Evolutionary conservation across 768 basidiomycete species (phyloP).

Genomic region (Trametes punicea): DNA sequence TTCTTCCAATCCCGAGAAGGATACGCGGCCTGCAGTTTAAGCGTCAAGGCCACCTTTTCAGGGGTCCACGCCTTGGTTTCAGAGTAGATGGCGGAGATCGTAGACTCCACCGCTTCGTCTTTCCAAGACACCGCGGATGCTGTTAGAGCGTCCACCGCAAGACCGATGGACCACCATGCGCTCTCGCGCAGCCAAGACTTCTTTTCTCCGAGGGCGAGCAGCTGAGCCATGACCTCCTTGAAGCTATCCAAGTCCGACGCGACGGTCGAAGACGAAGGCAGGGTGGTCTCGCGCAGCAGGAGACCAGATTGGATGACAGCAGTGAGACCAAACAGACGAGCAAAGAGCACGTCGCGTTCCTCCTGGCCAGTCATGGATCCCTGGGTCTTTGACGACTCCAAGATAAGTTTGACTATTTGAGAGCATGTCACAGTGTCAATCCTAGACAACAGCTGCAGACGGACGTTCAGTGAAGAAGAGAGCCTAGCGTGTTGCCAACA

Average conservation of each 20-base stretch:
- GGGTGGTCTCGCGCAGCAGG: conserved; percentile 57
- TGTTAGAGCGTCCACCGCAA: conserved; percentile 59
- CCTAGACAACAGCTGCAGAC: conserved; percentile 67
- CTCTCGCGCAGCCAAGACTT: conserved; percentile 92
- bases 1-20: conserved; percentile 67
- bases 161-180: conserved; percentile 78
- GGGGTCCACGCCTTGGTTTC: conserved; percentile 68
- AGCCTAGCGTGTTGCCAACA: conserved; percentile 2
- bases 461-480: conserved; percentile 1
- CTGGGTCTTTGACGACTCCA: conserved; percentile 66
- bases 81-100: conserved; percentile 51
- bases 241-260: conserved; percentile 61
- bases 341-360: conserved; percentile 89
- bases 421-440: conserved; percentile 73
- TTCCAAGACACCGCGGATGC: conserved; percentile 69
- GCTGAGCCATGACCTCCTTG: conserved; percentile 51
- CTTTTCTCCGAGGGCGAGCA: conserved; percentile 70
- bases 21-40: conserved; percentile 62
- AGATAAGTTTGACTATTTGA: conserved; percentile 73
- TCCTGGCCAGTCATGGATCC: conserved; percentile 86
- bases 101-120: conserved; percentile 51
- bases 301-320: conserved; percentile 84
- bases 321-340: conserved; percentile 86
- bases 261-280: conserved; percentile 50
- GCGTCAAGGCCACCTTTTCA: conserved; percentile 80